Percentiles rank a stretch among this genome's conserved stretches.
phyloP scores from a whole-genome alignment of 768 basidiomycete genomes.

The Mycena epipterygia region DNA sequence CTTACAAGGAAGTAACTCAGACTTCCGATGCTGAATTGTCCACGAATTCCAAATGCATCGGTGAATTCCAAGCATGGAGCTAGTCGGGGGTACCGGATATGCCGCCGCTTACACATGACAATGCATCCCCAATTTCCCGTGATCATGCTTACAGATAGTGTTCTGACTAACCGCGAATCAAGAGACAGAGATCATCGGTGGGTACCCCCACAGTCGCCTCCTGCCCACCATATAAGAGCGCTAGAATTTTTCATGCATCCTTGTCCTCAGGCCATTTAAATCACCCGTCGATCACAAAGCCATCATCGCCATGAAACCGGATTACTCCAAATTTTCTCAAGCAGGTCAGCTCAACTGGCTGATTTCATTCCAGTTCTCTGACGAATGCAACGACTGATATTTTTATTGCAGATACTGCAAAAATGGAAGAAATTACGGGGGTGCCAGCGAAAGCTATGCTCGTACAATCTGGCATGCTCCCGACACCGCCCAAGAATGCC shows the following conservation, averaged over 20 bases:
- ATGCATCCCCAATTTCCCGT: too few relatives aligned
- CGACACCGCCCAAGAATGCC: slow-evolving; percentile 19
- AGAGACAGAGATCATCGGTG: too few relatives aligned
- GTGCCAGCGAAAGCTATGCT: slow-evolving; percentile 14
- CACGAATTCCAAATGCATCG: too few relatives aligned
- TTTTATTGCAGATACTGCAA: slow-evolving; percentile 3
- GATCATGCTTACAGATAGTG: too few relatives aligned
- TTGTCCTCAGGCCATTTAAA: background rate
- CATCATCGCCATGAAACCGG: background rate
- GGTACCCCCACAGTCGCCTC: background rate
- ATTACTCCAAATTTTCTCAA: slow-evolving; percentile 3
- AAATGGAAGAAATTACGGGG: slow-evolving; percentile 32
- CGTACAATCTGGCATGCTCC: slow-evolving; percentile 15
- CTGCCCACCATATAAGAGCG: background rate
- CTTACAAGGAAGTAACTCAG: too few relatives aligned
- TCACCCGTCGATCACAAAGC: background rate
- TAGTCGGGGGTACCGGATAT: too few relatives aligned
- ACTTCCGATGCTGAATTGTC: too few relatives aligned
- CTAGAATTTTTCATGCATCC: background rate
- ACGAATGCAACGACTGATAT: background rate
- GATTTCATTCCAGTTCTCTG: background rate
- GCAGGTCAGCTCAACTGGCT: background rate
- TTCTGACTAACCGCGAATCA: too few relatives aligned
- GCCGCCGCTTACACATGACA: too few relatives aligned
- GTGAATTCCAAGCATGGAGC: too few relatives aligned